phyloP scores from a whole-genome alignment of 2,329 filamentous ascomycete genomes.

The Septoria linicola region DNA sequence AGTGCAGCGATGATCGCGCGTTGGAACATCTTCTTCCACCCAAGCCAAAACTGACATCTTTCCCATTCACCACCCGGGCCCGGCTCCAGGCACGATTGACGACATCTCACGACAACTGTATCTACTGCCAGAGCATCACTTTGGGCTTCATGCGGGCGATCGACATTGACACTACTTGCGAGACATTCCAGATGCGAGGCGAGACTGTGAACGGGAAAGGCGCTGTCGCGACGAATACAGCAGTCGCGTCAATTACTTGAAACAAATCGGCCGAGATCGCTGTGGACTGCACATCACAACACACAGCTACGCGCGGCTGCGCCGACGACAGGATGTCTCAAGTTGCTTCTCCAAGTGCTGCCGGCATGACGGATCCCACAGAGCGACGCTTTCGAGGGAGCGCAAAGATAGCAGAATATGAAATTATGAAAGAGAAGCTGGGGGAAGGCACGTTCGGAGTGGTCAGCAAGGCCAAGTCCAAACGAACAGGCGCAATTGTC shows the following conservation, averaged over 20 bases:
- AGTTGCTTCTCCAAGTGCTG: constrained; percentile 48
- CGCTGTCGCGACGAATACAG: constrained; percentile 9
- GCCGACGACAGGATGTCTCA: constrained; percentile 39
- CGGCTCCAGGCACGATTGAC: constrained; percentile 2
- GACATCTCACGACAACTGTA: neutral
- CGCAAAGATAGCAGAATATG: constrained; percentile 77
- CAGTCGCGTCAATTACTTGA: constrained; percentile 9
- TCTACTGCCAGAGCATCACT: neutral
- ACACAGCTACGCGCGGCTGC: neutral
- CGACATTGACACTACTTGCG: neutral
- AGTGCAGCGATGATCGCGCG: no score
- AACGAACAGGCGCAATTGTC: constrained; percentile 70
- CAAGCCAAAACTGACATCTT: no score
- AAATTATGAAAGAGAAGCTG: constrained; percentile 71
- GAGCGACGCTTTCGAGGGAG: constrained; percentile 72
- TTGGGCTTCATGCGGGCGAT: neutral
- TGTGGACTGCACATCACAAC: neutral
- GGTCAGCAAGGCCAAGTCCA: constrained; percentile 84
- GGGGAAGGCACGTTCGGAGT: constrained; percentile 97
- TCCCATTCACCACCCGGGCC: neutral
- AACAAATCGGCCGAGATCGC: neutral
- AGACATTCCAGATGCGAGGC: constrained; percentile 10
- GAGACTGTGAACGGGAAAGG: constrained; percentile 5
- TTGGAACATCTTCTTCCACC: no score
- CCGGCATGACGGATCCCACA: constrained; percentile 48